phyloP scores from a whole-genome alignment of 2,329 filamentous ascomycete genomes.

The Beauveria brongniartii region DNA sequence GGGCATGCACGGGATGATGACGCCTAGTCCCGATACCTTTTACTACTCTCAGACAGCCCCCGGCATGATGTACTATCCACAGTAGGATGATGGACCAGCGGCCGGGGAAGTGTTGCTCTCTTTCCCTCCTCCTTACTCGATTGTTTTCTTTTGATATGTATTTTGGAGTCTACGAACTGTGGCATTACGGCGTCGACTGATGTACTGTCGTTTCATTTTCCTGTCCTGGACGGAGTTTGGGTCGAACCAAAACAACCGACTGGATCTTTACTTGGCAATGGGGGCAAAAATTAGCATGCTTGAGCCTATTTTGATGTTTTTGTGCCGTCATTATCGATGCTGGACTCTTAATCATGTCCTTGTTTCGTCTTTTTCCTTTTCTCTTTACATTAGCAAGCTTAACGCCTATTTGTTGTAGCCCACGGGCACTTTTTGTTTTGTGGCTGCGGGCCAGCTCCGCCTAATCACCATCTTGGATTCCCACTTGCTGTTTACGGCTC shows the following conservation, averaged over 20 bases:
- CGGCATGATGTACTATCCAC: conserved; percentile 54
- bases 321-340: conserved; percentile 10
- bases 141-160: not conserved
- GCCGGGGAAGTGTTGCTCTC: not conserved
- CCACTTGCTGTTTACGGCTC: conserved; percentile 8
- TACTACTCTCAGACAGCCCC: conserved; percentile 55
- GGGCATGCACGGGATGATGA: conserved; percentile 75
- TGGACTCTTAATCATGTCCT: not conserved
- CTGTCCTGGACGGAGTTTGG: not conserved
- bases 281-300: not conserved
- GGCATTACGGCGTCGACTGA: not conserved
- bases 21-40: conserved; percentile 58
- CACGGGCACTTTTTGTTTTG: not conserved
- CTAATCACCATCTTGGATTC: conserved; percentile 9
- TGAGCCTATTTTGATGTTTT: conserved; percentile 2
- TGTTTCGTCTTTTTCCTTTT: conserved; percentile 10
- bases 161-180: not conserved
- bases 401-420: not conserved
- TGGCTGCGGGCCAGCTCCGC: conserved; percentile 8
- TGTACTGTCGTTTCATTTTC: not conserved
- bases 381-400: conserved; percentile 2
- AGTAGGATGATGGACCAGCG: conserved; percentile 33
- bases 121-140: not conserved
- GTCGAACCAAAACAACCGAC: not conserved
- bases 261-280: conserved; percentile 2